phyloP scores from a whole-genome alignment of 1,284 basidiomycete species.

The Ganoderma lucidum region DNA sequence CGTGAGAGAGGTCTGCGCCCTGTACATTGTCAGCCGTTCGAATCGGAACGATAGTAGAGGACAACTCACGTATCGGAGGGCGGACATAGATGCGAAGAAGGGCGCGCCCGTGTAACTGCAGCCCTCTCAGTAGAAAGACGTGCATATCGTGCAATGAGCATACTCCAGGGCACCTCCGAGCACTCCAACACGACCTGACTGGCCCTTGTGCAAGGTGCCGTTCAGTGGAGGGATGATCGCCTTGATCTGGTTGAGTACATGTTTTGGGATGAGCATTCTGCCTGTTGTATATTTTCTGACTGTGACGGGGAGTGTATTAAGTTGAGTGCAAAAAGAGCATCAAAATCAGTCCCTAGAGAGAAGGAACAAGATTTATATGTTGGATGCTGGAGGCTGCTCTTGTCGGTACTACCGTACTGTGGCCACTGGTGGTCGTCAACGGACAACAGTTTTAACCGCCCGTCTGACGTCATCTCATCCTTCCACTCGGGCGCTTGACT shows the following conservation, averaged over 20 bases:
- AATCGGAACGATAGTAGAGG: conserved; percentile 13
- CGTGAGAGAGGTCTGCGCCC: conserved; percentile 96
- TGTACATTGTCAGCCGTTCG: conserved; percentile 38
- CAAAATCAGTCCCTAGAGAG: background rate
- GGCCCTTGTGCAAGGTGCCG: conserved; percentile 92
- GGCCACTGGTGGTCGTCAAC: background rate
- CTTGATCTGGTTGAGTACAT: conserved; percentile 74
- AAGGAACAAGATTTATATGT: background rate
- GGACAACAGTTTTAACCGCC: background rate
- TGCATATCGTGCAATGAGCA: conserved; percentile 32
- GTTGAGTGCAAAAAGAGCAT: background rate
- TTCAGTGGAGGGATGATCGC: conserved; percentile 86
- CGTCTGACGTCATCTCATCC: too few species aligned
- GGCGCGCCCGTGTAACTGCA: conserved; percentile 91
- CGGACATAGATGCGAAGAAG: conserved; percentile 91
- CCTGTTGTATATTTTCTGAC: background rate
- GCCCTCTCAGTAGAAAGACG: background rate
- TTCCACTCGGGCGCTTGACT: too few species aligned
- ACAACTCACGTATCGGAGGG: conserved; percentile 75
- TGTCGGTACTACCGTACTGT: background rate
- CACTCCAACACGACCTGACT: conserved; percentile 95
- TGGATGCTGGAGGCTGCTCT: background rate
- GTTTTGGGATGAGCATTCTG: conserved; percentile 65
- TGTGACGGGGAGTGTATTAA: background rate
- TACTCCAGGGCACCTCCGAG: conserved; percentile 94